Evolutionary conservation across 768 basidiomycete genomes (phyloP).

Genomic region (Gloeopeniophorella convolvens): DNA sequence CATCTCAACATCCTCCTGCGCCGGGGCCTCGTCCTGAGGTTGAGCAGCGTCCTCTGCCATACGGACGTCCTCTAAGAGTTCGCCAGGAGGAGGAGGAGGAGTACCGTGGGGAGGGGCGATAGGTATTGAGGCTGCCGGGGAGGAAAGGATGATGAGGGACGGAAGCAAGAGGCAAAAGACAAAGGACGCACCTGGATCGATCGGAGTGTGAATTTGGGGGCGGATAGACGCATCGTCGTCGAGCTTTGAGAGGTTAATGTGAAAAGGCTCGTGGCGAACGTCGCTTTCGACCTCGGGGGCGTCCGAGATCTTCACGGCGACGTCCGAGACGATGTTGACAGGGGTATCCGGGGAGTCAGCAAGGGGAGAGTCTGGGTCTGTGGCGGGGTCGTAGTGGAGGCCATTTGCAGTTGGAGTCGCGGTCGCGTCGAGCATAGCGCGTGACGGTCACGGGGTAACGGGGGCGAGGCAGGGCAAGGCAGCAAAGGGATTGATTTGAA

Average conservation of each 20-base stretch:
- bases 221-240: conserved; percentile 40
- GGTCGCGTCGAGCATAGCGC: conserved; percentile 59
- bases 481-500: conserved; percentile 55
- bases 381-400: conserved; percentile 14
- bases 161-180: conserved; percentile 20
- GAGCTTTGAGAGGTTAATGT: conserved; percentile 39
- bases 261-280: conserved; percentile 54
- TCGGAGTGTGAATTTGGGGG: conserved; percentile 38
- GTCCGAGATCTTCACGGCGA: conserved; percentile 59
- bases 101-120: conserved; percentile 41
- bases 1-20: conserved; percentile 21
- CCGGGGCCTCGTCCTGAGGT: neutral
- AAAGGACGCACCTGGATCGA: conserved; percentile 43
- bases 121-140: conserved; percentile 36
- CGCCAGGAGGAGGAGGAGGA: conserved; percentile 38
- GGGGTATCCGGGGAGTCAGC: conserved; percentile 56
- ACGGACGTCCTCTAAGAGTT: conserved; percentile 47
- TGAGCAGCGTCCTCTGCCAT: conserved; percentile 40
- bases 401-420: conserved; percentile 20
- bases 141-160: conserved; percentile 20
- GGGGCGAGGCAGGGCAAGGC: conserved; percentile 33
- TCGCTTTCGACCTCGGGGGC: conserved; percentile 59
- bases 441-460: conserved; percentile 63
- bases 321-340: conserved; percentile 40
- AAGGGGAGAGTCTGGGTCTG: conserved; percentile 24